Evolutionary conservation across 1,284 basidiomycete species (phyloP).

Genomic region (Ustilago crameri): DNA sequence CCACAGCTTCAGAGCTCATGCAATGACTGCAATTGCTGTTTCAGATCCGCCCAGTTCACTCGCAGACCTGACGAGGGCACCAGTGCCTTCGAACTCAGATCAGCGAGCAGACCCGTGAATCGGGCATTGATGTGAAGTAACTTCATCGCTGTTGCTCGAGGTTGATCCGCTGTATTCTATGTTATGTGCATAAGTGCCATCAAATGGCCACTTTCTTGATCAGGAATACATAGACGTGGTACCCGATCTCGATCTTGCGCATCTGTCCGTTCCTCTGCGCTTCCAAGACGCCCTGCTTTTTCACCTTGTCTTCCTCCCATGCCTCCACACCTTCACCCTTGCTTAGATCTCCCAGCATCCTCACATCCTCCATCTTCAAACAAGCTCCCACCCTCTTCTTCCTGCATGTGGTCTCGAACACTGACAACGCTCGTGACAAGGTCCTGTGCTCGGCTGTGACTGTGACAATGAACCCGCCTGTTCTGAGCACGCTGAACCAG

Average conservation of each 20-base stretch:
- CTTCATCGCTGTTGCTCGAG: too few relatives aligned
- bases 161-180: too few relatives aligned
- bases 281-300: constrained; percentile 30
- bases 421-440: constrained; percentile 28
- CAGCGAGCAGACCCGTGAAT: too few relatives aligned
- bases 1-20: too few relatives aligned
- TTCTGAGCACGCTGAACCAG: constrained; percentile 41
- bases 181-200: too few relatives aligned
- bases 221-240: constrained; percentile 48
- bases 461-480: constrained; percentile 36
- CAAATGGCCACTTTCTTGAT: constrained; percentile 39
- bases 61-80: too few relatives aligned
- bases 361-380: constrained; percentile 29
- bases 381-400: constrained; percentile 28
- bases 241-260: constrained; percentile 52
- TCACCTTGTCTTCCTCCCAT: constrained; percentile 37
- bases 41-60: too few relatives aligned
- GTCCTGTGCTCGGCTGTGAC: constrained; percentile 49
- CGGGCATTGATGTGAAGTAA: too few relatives aligned
- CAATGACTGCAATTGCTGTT: too few relatives aligned
- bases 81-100: too few relatives aligned
- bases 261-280: constrained; percentile 27
- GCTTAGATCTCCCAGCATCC: constrained; percentile 10
- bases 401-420: constrained; percentile 40
- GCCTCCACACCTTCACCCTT: not conserved